These are phyloP conservation scores for Hapsidospora chrysogenum DNA, from an alignment of 495 filamentous ascomycete species.

Conservation along the genomic window DNA sequence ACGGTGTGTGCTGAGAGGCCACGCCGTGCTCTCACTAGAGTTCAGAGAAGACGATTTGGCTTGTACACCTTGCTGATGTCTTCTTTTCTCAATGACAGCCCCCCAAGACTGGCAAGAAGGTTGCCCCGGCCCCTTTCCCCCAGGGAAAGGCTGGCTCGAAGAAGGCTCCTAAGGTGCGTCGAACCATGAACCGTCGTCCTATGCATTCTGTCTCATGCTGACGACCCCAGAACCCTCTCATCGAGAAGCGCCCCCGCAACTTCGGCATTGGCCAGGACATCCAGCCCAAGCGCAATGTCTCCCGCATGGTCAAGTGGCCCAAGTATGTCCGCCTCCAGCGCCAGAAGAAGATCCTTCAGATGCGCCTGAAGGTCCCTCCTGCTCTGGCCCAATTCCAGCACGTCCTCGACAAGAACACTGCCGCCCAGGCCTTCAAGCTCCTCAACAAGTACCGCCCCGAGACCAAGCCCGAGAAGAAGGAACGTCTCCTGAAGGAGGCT, in stretches of 20 bases:
- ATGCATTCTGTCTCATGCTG: conserved; percentile 11
- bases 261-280: conserved; percentile 98
- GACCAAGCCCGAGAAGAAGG: conserved; percentile 99
- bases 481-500: conserved; percentile 93
- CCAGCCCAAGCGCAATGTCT: conserved; percentile 92
- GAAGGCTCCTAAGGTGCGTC: conserved; percentile 86
- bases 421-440: conserved; percentile 90
- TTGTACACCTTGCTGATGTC: conserved; percentile 54
- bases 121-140: conserved; percentile 90
- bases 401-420: conserved; percentile 96
- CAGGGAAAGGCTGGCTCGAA: conserved; percentile 90
- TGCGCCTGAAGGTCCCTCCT: conserved; percentile 96
- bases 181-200: too few relatives aligned
- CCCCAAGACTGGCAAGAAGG: conserved; percentile 90
- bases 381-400: conserved; percentile 95
- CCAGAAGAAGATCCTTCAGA: conserved; percentile 98
- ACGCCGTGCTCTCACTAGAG: conserved; percentile 68
- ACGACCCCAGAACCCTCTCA: conserved; percentile 76
- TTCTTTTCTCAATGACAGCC: conserved; percentile 99
- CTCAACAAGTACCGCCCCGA: conserved; percentile 99
- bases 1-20: conserved; percentile 41
- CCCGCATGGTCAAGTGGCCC: conserved; percentile 99
- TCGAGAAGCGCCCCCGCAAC: conserved; percentile 95
- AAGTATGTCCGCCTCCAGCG: conserved; percentile 97
- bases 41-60: conserved; percentile 56